Percentiles rank a stretch among this genome's conserved stretches.
phyloP scores from a whole-genome alignment of 257 asterid genomes.

The Nyctanthes arbortristis region DNA sequence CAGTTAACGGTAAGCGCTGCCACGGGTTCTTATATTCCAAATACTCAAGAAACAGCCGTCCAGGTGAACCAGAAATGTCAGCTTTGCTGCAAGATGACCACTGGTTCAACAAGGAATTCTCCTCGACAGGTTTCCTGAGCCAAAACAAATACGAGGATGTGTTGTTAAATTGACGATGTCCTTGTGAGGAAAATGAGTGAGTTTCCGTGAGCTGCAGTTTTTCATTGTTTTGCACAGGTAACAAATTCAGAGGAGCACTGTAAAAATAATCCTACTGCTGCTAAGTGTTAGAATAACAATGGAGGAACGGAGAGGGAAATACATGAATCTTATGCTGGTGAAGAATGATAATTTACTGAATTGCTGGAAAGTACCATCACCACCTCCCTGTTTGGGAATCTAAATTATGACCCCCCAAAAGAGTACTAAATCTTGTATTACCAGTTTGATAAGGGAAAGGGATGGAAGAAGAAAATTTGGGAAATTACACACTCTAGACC shows the following conservation, averaged over 20 bases:
- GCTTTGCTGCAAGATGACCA: constrained; percentile 41
- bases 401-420: background rate
- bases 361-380: background rate
- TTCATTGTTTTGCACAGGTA: background rate
- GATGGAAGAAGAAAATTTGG: background rate
- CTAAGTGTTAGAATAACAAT: background rate
- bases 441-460: background rate
- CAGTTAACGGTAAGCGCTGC: constrained; percentile 61
- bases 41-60: constrained; percentile 49
- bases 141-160: background rate
- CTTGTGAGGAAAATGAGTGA: too few relatives aligned
- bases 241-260: too few relatives aligned
- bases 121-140: constrained; percentile 39
- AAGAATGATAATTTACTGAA: background rate
- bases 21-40: constrained; percentile 65
- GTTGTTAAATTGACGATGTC: background rate
- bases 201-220: too few relatives aligned
- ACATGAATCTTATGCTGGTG: background rate
- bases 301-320: background rate
- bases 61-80: constrained; percentile 36
- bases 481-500: too few relatives aligned
- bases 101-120: background rate
- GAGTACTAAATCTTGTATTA: background rate
- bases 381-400: background rate
- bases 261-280: too few relatives aligned